Evolutionary conservation across 2,329 filamentous ascomycete genomes (phyloP).

Genomic region (Ambrosiella cleistominuta): DNA sequence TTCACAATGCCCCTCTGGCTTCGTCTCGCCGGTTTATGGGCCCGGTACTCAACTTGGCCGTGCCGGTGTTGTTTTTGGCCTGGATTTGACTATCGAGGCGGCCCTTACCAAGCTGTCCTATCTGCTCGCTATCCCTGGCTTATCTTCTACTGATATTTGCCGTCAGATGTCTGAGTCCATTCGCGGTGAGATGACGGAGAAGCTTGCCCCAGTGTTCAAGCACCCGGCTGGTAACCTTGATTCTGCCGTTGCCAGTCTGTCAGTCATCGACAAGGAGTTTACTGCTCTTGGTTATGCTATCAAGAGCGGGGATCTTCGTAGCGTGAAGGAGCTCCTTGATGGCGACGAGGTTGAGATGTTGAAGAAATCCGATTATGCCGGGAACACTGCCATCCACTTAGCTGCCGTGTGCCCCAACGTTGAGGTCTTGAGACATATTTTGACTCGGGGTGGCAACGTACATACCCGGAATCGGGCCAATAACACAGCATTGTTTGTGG

Average conservation of each 20-base stretch:
- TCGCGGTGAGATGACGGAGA: slow-evolving; percentile 72
- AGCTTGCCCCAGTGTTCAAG: slow-evolving; percentile 53
- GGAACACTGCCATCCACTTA: slow-evolving; percentile 52
- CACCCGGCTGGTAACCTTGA: slow-evolving; percentile 45
- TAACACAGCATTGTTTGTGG: slow-evolving; percentile 48
- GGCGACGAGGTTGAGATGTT: slow-evolving; percentile 48
- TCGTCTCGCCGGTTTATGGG: slow-evolving; percentile 62
- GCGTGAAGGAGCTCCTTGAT: slow-evolving; percentile 49
- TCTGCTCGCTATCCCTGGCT: slow-evolving; percentile 49
- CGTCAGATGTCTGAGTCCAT: slow-evolving; percentile 56
- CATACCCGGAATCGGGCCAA: slow-evolving; percentile 47
- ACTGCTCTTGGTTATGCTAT: slow-evolving; percentile 68
- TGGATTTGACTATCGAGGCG: slow-evolving; percentile 78
- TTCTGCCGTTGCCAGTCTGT: slow-evolving; percentile 26
- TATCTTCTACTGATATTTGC: slow-evolving; percentile 48
- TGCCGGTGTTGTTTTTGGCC: slow-evolving; percentile 74
- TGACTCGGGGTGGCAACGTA: slow-evolving; percentile 46
- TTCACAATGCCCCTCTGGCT: slow-evolving; percentile 68
- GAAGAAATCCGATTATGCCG: slow-evolving; percentile 62
- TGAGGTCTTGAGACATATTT: slow-evolving; percentile 39
- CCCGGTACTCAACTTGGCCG: slow-evolving; percentile 60
- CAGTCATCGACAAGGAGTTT: slow-evolving; percentile 44
- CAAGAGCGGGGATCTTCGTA: slow-evolving; percentile 47
- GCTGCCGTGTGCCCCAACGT: slow-evolving; percentile 36
- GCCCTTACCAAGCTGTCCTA: slow-evolving; percentile 84